Evolutionary conservation across 2,329 filamentous ascomycete genomes (phyloP).

Genomic region (Botrytis fragariae): DNA sequence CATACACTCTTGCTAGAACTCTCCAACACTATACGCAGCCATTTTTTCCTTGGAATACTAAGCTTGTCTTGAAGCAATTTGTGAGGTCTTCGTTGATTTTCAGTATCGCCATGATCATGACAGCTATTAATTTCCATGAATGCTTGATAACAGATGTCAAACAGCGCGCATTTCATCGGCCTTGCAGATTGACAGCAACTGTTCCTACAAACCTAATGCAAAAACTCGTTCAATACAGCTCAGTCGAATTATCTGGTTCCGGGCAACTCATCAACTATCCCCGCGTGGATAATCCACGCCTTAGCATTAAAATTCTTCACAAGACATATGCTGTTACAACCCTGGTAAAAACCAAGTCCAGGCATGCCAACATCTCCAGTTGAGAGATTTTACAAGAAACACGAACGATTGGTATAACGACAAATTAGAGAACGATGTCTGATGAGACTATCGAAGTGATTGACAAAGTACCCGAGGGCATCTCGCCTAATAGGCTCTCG

Average conservation of each 20-base stretch:
- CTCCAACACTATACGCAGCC: neutral
- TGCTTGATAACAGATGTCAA: no score
- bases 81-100: neutral
- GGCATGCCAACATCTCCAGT: neutral
- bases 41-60: neutral
- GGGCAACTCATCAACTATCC: neutral
- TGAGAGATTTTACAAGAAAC: no score
- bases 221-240: neutral
- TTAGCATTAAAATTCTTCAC: neutral
- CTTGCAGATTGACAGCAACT: neutral
- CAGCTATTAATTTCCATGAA: neutral
- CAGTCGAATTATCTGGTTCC: neutral
- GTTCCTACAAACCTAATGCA: no score
- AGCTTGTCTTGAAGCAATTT: neutral
- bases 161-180: neutral
- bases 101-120: neutral
- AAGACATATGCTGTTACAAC: neutral
- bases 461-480: rapidly evolving
- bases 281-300: neutral
- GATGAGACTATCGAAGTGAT: neutral
- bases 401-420: neutral
- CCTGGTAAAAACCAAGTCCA: neutral
- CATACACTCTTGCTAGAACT: neutral
- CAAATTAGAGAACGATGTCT: neutral
- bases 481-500: neutral